A percentile compares a stretch with the other conserved stretches of the same genome.
phyloP scores from a whole-genome alignment of 2,329 filamentous ascomycete species.

The Alternaria ventricosa region DNA sequence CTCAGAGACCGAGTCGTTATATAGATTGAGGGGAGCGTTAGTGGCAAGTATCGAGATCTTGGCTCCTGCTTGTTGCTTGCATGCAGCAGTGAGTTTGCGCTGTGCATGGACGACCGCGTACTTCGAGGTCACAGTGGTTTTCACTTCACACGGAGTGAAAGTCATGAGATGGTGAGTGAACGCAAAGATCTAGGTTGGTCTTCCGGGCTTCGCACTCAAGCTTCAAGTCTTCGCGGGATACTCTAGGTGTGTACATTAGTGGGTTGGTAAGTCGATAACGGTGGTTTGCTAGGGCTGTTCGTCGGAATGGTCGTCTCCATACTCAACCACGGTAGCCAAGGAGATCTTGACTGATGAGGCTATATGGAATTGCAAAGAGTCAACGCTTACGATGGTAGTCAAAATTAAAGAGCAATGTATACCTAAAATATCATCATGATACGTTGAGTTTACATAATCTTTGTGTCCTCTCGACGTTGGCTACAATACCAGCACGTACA shows the following conservation, averaged over 20 bases:
- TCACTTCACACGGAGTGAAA: neutral
- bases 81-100: neutral
- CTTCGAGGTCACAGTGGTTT: neutral
- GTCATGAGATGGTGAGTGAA: neutral
- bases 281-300: neutral
- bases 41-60: neutral
- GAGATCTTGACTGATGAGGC: neutral
- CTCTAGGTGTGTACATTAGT: neutral
- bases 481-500: neutral
- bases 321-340: neutral
- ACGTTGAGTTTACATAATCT: neutral
- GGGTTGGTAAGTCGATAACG: neutral
- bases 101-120: neutral
- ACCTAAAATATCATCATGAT: neutral
- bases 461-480: neutral
- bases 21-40: neutral
- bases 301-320: neutral
- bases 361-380: neutral
- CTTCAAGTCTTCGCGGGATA: neutral
- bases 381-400: neutral
- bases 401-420: neutral
- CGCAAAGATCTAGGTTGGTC: neutral
- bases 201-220: neutral
- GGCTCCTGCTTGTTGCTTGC: neutral
- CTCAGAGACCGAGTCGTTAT: neutral